These are phyloP conservation scores for Saccharum spontaneum DNA, from an alignment of 176 grass and related monocot genomes.

Conservation along the genomic window DNA sequence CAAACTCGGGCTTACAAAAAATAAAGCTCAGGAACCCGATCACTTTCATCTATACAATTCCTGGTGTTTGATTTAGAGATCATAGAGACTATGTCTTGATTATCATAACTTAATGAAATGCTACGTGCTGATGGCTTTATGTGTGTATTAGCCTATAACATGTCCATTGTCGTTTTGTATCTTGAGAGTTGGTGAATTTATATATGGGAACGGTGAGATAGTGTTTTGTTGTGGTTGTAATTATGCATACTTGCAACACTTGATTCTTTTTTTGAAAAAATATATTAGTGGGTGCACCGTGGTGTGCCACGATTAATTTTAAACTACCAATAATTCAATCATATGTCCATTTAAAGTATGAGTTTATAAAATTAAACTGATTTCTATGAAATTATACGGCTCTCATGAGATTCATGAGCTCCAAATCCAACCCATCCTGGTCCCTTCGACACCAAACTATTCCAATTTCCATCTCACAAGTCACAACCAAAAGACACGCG, in stretches of 20 bases:
- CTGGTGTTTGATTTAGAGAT: not conserved
- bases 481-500: not conserved
- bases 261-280: not conserved
- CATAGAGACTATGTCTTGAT: not conserved
- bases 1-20: not conserved
- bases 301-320: not conserved
- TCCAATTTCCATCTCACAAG: not conserved
- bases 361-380: not conserved
- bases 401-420: not conserved
- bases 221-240: not conserved
- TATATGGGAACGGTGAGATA: not conserved
- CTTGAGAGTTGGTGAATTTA: not conserved
- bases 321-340: not conserved
- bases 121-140: not conserved
- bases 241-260: not conserved
- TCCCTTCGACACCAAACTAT: not conserved
- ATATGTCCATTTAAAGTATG: not conserved
- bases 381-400: not conserved
- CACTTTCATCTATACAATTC: not conserved
- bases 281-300: not conserved
- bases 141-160: too few species aligned
- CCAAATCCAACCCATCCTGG: not conserved
- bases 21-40: not conserved
- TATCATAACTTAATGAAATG: not conserved
- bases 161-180: too few species aligned